These are phyloP conservation scores for Leishmania amazonensis DNA, from an alignment of 208 protist genomes.

Conservation along the genomic window DNA sequence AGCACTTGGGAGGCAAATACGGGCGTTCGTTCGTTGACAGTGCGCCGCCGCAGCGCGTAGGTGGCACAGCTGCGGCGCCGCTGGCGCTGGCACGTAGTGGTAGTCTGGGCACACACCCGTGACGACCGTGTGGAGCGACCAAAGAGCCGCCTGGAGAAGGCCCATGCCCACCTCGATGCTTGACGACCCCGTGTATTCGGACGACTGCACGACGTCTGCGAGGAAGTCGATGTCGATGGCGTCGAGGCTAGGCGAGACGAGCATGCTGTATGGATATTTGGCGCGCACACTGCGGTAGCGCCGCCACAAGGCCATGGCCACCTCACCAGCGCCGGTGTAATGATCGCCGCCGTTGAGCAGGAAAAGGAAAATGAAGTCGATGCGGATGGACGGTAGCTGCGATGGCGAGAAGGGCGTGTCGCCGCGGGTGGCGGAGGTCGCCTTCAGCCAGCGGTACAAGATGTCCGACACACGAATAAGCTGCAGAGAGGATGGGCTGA, in stretches of 20 bases:
- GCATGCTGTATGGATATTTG: conserved; percentile 44
- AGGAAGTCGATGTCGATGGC: conserved; percentile 68
- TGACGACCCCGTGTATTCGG: conserved; percentile 59
- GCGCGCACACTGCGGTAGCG: conserved; percentile 78
- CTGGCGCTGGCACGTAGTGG: conserved; percentile 35
- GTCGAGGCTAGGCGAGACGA: conserved; percentile 53
- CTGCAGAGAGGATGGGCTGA: conserved; percentile 83
- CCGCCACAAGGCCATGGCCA: conserved; percentile 73
- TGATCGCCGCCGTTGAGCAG: conserved; percentile 88
- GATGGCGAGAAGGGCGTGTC: conserved; percentile 41
- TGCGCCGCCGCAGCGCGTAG: conserved; percentile 60
- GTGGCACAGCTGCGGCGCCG: conserved; percentile 61
- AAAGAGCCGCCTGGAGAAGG: conserved; percentile 72
- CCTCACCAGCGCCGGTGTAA: conserved; percentile 81
- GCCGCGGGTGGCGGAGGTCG: conserved; percentile 39
- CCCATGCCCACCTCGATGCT: conserved; percentile 43
- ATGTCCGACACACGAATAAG: conserved; percentile 73
- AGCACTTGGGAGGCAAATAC: conserved; percentile 17
- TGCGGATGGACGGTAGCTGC: conserved; percentile 69
- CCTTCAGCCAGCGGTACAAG: conserved; percentile 77
- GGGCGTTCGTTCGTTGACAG: conserved; percentile 33
- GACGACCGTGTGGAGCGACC: conserved; percentile 64
- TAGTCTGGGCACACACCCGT: conserved; percentile 75
- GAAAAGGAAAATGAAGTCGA: conserved; percentile 89
- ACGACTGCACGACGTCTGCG: conserved; percentile 63